Evolutionary conservation across 176 grass and related monocot species (phyloP), one percentile per base, ranked within the genome.

Genomic region (Rhynchospora breviuscula): DNA sequence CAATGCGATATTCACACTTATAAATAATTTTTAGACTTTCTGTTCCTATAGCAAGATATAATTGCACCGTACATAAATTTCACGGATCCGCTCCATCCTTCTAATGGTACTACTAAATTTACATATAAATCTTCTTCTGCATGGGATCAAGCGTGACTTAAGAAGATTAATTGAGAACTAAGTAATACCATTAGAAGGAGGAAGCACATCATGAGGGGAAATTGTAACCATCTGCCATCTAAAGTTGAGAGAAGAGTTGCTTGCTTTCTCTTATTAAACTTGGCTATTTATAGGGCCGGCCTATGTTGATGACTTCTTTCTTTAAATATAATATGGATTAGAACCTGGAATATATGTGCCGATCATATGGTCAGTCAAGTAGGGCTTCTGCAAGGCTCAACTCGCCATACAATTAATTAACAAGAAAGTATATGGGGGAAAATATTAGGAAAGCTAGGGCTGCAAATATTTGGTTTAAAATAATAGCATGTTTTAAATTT

Each of bases 31-130:
- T 10, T 35, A 48, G 47, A 71, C 40, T 43, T 47, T 71, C 11
- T 73, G 69, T 22, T 61, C 59, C 59, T 1, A 61, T 22, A 61
- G 8, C n/a, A 61, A 62, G 19, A 59, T 18, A 59, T 7, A n/a
- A 4, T 13, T 52, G 9, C 44, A 22, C 68, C 44, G 48, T 48
- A 29, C 26, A 29, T 72, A 45, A 13, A 72, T 73, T 7, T 56
- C 73, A 77, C 31, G 73, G 25, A 77, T 15, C 17, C 2, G 73
- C 49, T 56, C 49, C 48, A 13, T 77, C 73, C 73, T 77, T 77
- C 73, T 77, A 77, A 77, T 77, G 73, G 73, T 29, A 77, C 49
- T 77, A 77, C 73, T 77, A 29, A 54, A 77, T 77, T 31, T 18
- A 53, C 47, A 14, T 7, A 76, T 76, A 53, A 67, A 5, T 25